Conservation (phyloP, 108 stramenopile species). For the Cyclotella choctawhatcheeana region DNA sequence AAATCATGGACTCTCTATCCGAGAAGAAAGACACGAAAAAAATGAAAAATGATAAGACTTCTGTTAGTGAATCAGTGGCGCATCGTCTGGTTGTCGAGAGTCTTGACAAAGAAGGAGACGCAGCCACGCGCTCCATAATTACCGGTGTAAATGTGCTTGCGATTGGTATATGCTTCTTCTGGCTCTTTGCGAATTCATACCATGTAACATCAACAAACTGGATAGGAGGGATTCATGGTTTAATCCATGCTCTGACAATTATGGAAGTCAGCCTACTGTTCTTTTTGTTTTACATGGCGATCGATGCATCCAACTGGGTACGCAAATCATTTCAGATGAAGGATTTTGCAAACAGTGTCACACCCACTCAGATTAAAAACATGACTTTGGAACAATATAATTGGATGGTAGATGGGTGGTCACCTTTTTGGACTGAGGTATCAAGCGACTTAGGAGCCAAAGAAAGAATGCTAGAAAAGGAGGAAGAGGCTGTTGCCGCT, state of each 20-base stretch:
- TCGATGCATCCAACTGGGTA: constrained; percentile 55
- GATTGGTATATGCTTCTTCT: constrained; percentile 83
- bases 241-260: constrained; percentile 84
- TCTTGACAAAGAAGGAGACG: constrained; percentile 62
- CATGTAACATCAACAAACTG: constrained; percentile 80
- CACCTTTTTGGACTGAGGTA: constrained; percentile 69
- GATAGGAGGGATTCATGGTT: constrained; percentile 79
- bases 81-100: constrained; percentile 66
- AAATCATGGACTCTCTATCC: constrained; percentile 43
- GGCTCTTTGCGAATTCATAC: constrained; percentile 81
- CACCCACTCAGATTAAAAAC: constrained; percentile 12
- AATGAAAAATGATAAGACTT: constrained; percentile 25
- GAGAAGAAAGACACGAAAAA: constrained; percentile 13
- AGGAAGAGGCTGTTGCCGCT: constrained; percentile 50
- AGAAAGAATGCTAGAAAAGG: constrained; percentile 45
- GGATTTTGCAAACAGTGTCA: constrained; percentile 45
- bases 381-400: constrained; percentile 50
- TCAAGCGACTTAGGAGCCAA: constrained; percentile 15
- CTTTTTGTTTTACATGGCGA: constrained; percentile 78
- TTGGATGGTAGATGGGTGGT: constrained; percentile 58
- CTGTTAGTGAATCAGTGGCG: constrained; percentile 28
- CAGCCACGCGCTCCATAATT: constrained; percentile 59
- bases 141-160: constrained; percentile 63
- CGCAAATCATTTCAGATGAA: constrained; percentile 52
- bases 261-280: constrained; percentile 79